Evolutionary conservation across 768 basidiomycete genomes (phyloP).

Genomic region (Psilocybe cyanescens): DNA sequence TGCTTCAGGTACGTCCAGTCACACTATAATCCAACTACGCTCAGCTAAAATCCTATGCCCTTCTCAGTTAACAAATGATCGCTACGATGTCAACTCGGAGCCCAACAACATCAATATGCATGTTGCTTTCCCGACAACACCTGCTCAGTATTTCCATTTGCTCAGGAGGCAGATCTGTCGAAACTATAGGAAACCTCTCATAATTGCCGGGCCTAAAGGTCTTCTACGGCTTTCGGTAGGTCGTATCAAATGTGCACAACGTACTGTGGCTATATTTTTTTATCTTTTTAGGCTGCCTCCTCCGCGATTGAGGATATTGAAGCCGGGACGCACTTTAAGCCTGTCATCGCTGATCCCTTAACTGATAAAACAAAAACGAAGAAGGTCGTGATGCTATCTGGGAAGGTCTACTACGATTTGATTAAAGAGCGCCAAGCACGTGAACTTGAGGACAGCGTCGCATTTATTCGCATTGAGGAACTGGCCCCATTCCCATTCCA

Average conservation of each 20-base stretch:
- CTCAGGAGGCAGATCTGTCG: slow-evolving; percentile 84
- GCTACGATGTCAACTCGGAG: slow-evolving; percentile 39
- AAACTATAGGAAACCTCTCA: slow-evolving; percentile 85
- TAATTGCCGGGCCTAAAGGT: slow-evolving; percentile 86
- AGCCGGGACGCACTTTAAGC: slow-evolving; percentile 63
- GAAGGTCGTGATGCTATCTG: slow-evolving; percentile 75
- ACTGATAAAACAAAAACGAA: slow-evolving; percentile 42
- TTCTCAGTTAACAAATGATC: slow-evolving; percentile 76
- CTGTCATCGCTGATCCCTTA: slow-evolving; percentile 63
- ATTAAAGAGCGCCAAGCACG: slow-evolving; percentile 64
- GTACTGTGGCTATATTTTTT: neutral
- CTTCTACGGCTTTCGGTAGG: slow-evolving; percentile 76
- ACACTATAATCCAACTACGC: neutral
- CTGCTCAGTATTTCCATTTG: slow-evolving; percentile 93
- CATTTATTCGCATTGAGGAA: slow-evolving; percentile 83
- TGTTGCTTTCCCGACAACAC: slow-evolving; percentile 84
- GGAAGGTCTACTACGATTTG: slow-evolving; percentile 91
- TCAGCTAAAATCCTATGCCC: neutral
- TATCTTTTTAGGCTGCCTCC: slow-evolving; percentile 62
- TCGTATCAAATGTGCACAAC: slow-evolving; percentile 4
- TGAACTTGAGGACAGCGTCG: slow-evolving; percentile 53
- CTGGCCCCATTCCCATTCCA: slow-evolving; percentile 86
- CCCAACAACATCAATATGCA: slow-evolving; percentile 78
- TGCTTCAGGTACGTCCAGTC: slow-evolving; percentile 69
- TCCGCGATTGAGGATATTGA: slow-evolving; percentile 67